Conservation (phyloP, 768 basidiomycete genomes). For the Termitomyces titanicus region DNA sequence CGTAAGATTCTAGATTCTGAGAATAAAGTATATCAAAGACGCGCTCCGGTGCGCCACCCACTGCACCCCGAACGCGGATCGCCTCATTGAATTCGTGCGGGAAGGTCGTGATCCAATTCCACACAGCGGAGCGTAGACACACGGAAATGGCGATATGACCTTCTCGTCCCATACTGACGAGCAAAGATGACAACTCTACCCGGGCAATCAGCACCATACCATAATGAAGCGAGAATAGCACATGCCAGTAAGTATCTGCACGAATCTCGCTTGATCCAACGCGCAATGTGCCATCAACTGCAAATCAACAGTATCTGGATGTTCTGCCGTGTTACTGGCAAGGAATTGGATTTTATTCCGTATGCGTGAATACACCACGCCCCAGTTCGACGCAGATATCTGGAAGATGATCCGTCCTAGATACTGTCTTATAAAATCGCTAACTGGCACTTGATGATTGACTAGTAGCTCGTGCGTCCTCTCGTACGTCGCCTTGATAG, state of each 20-base stretch:
- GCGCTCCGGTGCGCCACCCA: slow-evolving; percentile 83
- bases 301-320: slow-evolving; percentile 69
- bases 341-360: slow-evolving; percentile 66
- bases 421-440: slow-evolving; percentile 62
- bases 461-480: slow-evolving; percentile 60
- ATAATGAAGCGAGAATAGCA: background rate
- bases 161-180: slow-evolving; percentile 78
- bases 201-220: slow-evolving; percentile 1
- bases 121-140: slow-evolving; percentile 73
- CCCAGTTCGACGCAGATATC: slow-evolving; percentile 87
- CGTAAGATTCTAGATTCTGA: slow-evolving; percentile 40
- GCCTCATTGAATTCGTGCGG: slow-evolving; percentile 77
- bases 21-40: slow-evolving; percentile 79
- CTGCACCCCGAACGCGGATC: slow-evolving; percentile 53
- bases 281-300: slow-evolving; percentile 76
- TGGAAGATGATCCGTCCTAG: slow-evolving; percentile 81
- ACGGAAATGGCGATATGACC: slow-evolving; percentile 69
- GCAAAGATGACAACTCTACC: slow-evolving; percentile 72
- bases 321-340: slow-evolving; percentile 37
- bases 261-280: slow-evolving; percentile 64
- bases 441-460: slow-evolving; percentile 51
- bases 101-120: slow-evolving; percentile 87
- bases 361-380: slow-evolving; percentile 67
- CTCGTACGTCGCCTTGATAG: slow-evolving; percentile 46
- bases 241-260: slow-evolving; percentile 68